Evolutionary conservation across 2,329 filamentous ascomycete species (phyloP), one percentile per base, ranked within the genome.

Genomic region (Fusarium sublunatum): DNA sequence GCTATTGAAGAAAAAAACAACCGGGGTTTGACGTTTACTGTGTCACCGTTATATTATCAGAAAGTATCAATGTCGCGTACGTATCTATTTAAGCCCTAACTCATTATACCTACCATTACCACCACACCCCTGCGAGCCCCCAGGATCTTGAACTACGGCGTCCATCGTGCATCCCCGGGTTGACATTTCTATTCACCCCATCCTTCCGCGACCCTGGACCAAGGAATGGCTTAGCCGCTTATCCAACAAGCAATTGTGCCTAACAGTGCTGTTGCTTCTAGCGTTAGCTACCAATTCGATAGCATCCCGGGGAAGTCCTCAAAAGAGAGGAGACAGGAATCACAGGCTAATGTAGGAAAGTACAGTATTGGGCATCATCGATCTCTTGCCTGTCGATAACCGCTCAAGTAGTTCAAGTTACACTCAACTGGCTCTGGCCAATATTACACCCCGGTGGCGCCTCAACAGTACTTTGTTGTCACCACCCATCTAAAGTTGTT

Each of bases 361-460:
- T n/a, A 51, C 47, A 38, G 42, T 46, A 56, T 50, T 32, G 50
- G 42, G 45, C 56, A 59, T 49, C 42, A 61, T 52, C 54, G 57
- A 68, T 61, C 63, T 52, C 35, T 56, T 50, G 48, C 46, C 61
- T 65, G 53, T 67, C 48, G 54, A 70, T 58, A 69, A 55, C 55
- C 58, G 56, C 61, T 52, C 50, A 47, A 32, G 49, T 48, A 46
- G 41, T 43, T 55, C 43, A 61, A 47, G 53, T 68, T 41, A 50
- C 59, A 61, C 65, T 52, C 51, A 69, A 58, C 57, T 59, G 48
- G 48, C 50, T 58, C 56, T 53, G 45, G 41, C 45, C 54, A 67
- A 68, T 67, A 70, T 70, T 61, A 56, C 46, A 61, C 53, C 53
- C 54, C 46, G 55, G 68, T 71, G 68, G 68, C 68, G 68, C 55